A percentile compares a stretch with the other conserved stretches of the same genome.
Evolutionary conservation across 108 stramenopile genomes (phyloP).

Genomic region (Nitzschia sp.): DNA sequence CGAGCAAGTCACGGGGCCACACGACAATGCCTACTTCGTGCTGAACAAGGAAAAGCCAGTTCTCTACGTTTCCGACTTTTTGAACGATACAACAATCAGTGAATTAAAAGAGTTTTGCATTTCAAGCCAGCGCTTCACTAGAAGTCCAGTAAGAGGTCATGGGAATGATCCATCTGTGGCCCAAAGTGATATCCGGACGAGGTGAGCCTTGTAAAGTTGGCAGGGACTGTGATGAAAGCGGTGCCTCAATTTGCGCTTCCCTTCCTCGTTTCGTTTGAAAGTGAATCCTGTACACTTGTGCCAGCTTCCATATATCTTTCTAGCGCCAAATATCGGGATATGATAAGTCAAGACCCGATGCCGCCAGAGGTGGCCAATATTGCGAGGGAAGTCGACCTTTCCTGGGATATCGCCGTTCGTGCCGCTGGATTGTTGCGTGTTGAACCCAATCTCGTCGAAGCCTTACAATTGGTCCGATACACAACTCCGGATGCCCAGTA

Average conservation of each 20-base stretch:
- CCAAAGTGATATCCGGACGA: conserved; percentile 17
- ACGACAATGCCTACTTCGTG: conserved; percentile 1
- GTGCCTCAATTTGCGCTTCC: background rate
- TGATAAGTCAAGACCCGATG: conserved; percentile 15
- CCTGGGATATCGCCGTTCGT: conserved; percentile 28
- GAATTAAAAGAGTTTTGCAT: conserved; percentile 23
- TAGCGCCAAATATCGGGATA: conserved; percentile 3
- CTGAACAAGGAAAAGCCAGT: conserved; percentile 18
- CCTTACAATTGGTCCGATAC: conserved; percentile 32
- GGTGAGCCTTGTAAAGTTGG: background rate
- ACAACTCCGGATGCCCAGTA: conserved; percentile 17
- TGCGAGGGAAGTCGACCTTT: conserved; percentile 24
- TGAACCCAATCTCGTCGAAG: conserved; percentile 15
- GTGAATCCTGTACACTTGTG: conserved; percentile 25
- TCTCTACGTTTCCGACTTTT: conserved; percentile 21
- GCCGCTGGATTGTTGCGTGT: conserved; percentile 10
- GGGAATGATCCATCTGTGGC: background rate
- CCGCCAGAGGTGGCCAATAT: conserved; percentile 9
- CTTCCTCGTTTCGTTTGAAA: background rate
- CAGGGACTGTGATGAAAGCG: background rate
- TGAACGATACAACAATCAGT: conserved; percentile 14
- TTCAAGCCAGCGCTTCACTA: conserved; percentile 4
- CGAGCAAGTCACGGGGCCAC: background rate
- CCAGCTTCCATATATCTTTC: conserved; percentile 13
- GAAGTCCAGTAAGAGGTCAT: conserved; percentile 12